phyloP scores from a whole-genome alignment of 306 rosid genomes.

The Spatholobus suberectus region DNA sequence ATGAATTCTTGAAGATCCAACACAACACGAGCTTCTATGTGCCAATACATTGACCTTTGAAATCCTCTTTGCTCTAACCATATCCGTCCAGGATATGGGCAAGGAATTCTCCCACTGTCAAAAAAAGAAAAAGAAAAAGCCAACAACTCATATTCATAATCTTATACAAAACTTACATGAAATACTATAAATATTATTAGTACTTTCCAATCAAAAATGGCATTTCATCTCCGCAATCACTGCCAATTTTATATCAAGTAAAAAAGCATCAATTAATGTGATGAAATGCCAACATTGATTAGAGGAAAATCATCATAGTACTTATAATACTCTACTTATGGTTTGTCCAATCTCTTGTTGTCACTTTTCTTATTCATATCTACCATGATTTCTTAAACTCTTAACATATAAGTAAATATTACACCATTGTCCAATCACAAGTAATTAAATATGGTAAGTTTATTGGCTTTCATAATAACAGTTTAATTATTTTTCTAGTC shows the following conservation, averaged over 20 bases:
- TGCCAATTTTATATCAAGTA: neutral
- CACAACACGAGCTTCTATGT: slow-evolving; percentile 94
- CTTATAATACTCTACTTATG: neutral
- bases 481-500: too few species aligned
- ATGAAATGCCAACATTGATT: neutral
- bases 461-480: too few species aligned
- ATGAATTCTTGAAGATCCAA: slow-evolving; percentile 83
- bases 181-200: neutral
- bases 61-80: slow-evolving; percentile 96
- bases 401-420: too few species aligned
- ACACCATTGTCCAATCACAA: too few species aligned
- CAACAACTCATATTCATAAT: neutral
- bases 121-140: slow-evolving; percentile 23
- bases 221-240: neutral
- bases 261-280: neutral
- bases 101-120: slow-evolving; percentile 74
- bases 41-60: slow-evolving; percentile 94
- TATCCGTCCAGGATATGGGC: slow-evolving; percentile 85
- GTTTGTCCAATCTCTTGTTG: neutral
- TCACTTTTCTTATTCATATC: neutral
- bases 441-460: too few species aligned
- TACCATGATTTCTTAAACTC: too few species aligned
- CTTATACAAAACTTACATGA: neutral
- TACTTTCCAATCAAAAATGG: neutral
- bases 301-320: neutral